Evolutionary conservation across 106 monocot species (phyloP).

Genomic region (Allium fistulosum): DNA sequence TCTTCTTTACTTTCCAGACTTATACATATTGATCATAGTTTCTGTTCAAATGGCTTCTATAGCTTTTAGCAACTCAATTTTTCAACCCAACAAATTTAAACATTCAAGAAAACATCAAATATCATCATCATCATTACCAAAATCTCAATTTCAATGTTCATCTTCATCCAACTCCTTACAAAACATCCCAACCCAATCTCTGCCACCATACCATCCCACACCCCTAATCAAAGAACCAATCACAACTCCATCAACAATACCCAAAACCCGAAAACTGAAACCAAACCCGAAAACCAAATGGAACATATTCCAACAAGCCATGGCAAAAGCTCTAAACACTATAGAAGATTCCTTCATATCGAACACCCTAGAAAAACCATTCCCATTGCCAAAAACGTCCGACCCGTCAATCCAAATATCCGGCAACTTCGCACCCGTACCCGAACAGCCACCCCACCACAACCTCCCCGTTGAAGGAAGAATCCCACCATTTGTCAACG

Average conservation of each 20-base stretch:
- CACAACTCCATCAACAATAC: not conserved
- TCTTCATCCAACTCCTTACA: not conserved
- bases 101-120: no score
- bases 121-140: no score
- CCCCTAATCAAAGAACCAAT: constrained; percentile 3
- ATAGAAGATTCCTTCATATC: constrained; percentile 43
- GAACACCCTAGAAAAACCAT: constrained; percentile 32
- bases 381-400: constrained; percentile 32
- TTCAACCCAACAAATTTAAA: no score
- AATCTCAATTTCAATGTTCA: not conserved
- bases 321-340: constrained; percentile 29
- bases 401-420: constrained; percentile 68
- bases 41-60: no score
- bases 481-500: constrained; percentile 39
- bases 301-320: constrained; percentile 36
- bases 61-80: no score
- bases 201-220: not conserved
- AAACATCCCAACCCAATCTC: not conserved
- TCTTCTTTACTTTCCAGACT: no score
- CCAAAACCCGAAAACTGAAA: not conserved
- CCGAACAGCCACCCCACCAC: constrained; percentile 27
- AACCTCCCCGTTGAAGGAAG: constrained; percentile 36
- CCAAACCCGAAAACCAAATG: constrained; percentile 8
- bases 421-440: constrained; percentile 69
- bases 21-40: no score